Evolutionary conservation across 2,329 filamentous ascomycete genomes (phyloP), one percentile per base, ranked within the genome.

Genomic region (Leptographium lundbergii): DNA sequence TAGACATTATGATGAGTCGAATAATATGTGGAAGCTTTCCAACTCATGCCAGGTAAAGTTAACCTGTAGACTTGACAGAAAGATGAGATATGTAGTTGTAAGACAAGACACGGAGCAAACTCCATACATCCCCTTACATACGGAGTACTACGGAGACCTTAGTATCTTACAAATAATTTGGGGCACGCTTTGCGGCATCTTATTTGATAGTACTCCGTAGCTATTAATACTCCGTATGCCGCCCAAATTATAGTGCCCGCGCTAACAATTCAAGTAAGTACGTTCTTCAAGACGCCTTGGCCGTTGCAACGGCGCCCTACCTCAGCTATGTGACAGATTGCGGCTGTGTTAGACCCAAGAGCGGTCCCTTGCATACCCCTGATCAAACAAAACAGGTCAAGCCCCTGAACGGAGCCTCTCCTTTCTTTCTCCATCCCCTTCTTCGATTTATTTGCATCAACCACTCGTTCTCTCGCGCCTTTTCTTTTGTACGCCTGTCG

Each of bases 251-350:
- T 51, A 29, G 48, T 19, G 24, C 3, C 48, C 4, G 25, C 24
- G 48, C 24, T 27, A 51, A 22, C 3, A 10, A 24, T 14, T n/a
- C n/a, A n/a, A n/a, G n/a, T n/a, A n/a, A n/a, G n/a, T n/a, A n/a
- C n/a, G 45, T 48, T 48, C 45, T n/a, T 24, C 1, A 19, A 32
- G 9, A 32, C 24, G 50, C 50, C 25, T 52, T 24, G 7, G 25
- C 6, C 29, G 13, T 45, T 48, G 9, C 29, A 58, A 58, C 57
- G 57, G 57, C 51, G 51, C 32, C 10, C 19, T 59, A 47, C 57
- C 24, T 58, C 57, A 58, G 57, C 29, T 58, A 4, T 58, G 57
- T 54, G 32, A 36, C 57, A 55, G 45, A 59, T n/a, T 36, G 52
- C 52, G 57, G 57, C 51, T 55, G 52, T 48, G 29, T n/a, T 54